Evolutionary conservation across 768 basidiomycete species (phyloP).

Genomic region (Leucosporidium yakuticum): DNA sequence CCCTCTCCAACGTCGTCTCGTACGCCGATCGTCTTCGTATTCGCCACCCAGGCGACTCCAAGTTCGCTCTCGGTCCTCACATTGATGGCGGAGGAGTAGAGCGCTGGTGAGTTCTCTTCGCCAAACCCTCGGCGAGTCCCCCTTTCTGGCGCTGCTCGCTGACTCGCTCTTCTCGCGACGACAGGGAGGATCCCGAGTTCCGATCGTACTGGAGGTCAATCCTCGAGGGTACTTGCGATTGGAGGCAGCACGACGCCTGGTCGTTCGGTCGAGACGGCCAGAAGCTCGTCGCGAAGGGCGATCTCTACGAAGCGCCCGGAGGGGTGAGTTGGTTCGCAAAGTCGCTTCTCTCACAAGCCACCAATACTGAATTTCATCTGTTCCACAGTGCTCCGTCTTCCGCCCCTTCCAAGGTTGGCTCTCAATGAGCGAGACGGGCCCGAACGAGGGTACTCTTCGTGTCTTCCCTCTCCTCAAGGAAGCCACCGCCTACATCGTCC

Average conservation of each 20-base stretch:
- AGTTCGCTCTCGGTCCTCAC: conserved; percentile 49
- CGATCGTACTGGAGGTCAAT: conserved; percentile 46
- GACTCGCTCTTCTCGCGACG: too few species aligned
- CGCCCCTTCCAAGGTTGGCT: conserved; percentile 42
- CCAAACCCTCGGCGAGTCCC: too few species aligned
- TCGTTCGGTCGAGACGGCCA: background rate
- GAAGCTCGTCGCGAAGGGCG: conserved; percentile 44
- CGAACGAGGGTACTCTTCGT: conserved; percentile 52
- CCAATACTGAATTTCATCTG: background rate
- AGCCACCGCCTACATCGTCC: conserved; percentile 57
- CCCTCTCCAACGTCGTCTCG: conserved; percentile 46
- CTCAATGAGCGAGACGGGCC: conserved; percentile 1
- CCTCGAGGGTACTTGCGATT: conserved; percentile 52
- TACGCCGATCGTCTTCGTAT: conserved; percentile 74
- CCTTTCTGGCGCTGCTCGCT: too few species aligned
- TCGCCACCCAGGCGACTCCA: conserved; percentile 62
- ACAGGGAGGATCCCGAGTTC: conserved; percentile 51
- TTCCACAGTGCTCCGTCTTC: conserved; percentile 41
- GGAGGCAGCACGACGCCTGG: conserved; percentile 54
- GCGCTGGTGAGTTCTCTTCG: conserved; percentile 47
- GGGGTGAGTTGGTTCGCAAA: background rate
- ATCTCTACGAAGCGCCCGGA: conserved; percentile 33
- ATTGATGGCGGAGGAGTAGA: conserved; percentile 68
- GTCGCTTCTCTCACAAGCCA: conserved; percentile 12
- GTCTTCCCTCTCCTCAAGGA: conserved; percentile 58